These are phyloP conservation scores for Mortierella antarctica DNA, from an alignment of 192 early-diverging fungal species.

Conservation along the genomic window DNA sequence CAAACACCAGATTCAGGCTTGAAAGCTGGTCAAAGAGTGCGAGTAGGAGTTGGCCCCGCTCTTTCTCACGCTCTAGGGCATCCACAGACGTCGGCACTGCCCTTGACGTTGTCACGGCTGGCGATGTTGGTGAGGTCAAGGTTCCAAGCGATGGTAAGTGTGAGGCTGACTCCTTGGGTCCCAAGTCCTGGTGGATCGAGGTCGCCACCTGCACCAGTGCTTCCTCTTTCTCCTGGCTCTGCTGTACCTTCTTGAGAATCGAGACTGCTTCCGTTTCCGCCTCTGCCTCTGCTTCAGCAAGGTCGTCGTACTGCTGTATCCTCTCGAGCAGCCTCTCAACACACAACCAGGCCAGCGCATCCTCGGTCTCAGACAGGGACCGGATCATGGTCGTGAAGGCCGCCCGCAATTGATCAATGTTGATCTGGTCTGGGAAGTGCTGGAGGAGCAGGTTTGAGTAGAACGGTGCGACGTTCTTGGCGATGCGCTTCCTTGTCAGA, in stretches of 20 bases:
- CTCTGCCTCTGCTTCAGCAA: conserved; percentile 9
- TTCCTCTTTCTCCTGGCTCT: conserved; percentile 12
- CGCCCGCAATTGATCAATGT: conserved; percentile 58
- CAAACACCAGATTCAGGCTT: conserved; percentile 53
- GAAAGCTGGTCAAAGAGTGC: conserved; percentile 54
- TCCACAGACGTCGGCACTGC: neutral
- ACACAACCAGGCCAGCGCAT: conserved; percentile 63
- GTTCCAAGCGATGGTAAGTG: conserved; percentile 28
- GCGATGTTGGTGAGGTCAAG: neutral
- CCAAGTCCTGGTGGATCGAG: conserved; percentile 14
- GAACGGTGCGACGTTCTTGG: conserved; percentile 57
- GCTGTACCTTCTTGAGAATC: neutral
- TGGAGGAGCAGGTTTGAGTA: conserved; percentile 61
- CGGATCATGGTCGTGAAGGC: conserved; percentile 63
- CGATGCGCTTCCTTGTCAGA: conserved; percentile 56
- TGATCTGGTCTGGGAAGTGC: conserved; percentile 59
- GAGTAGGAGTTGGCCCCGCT: conserved; percentile 46
- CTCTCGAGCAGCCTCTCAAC: conserved; percentile 56
- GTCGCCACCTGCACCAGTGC: conserved; percentile 11
- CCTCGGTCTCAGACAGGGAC: conserved; percentile 60
- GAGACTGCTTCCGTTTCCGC: neutral
- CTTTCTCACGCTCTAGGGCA: conserved; percentile 20
- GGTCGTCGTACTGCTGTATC: conserved; percentile 46
- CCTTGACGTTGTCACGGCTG: neutral
- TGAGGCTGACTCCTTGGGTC: conserved; percentile 17